A percentile compares a stretch with the other conserved stretches of the same genome.
Evolutionary conservation across 2,329 filamentous ascomycete genomes (phyloP).

Genomic region (Bertia moriformis): DNA sequence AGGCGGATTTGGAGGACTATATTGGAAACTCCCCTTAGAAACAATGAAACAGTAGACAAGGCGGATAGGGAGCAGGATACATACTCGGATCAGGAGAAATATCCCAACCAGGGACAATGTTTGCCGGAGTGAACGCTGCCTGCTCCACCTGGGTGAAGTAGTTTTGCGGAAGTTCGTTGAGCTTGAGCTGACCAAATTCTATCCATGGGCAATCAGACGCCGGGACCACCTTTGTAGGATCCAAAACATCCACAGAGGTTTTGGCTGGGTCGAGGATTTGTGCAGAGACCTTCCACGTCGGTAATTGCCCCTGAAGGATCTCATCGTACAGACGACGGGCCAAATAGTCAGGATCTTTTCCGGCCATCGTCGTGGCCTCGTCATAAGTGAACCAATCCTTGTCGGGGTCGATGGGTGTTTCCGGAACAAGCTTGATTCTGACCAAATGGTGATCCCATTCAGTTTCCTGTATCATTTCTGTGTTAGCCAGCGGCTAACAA

Average conservation of each 20-base stretch:
- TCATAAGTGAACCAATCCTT: slow-evolving; percentile 16
- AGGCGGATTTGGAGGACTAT: slow-evolving; percentile 33
- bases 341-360: slow-evolving; percentile 35
- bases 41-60: no score
- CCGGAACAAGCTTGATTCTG: neutral
- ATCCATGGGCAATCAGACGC: slow-evolving; percentile 4
- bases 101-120: slow-evolving; percentile 37
- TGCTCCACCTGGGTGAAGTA: slow-evolving; percentile 41
- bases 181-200: slow-evolving; percentile 7
- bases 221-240: neutral
- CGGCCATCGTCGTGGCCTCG: slow-evolving; percentile 18
- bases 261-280: slow-evolving; percentile 5
- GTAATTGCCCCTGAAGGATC: slow-evolving; percentile 27
- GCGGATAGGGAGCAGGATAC: neutral
- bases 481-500: neutral
- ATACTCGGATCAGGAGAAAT: slow-evolving; percentile 30
- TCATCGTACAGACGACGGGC: slow-evolving; percentile 28
- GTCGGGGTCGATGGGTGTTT: neutral
- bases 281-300: slow-evolving; percentile 29
- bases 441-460: neutral
- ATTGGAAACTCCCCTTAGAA: no score
- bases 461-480: neutral
- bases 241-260: neutral
- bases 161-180: slow-evolving; percentile 8
- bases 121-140: slow-evolving; percentile 38